phyloP scores from a whole-genome alignment of 768 basidiomycete species.

The Lyophyllum semitale region DNA sequence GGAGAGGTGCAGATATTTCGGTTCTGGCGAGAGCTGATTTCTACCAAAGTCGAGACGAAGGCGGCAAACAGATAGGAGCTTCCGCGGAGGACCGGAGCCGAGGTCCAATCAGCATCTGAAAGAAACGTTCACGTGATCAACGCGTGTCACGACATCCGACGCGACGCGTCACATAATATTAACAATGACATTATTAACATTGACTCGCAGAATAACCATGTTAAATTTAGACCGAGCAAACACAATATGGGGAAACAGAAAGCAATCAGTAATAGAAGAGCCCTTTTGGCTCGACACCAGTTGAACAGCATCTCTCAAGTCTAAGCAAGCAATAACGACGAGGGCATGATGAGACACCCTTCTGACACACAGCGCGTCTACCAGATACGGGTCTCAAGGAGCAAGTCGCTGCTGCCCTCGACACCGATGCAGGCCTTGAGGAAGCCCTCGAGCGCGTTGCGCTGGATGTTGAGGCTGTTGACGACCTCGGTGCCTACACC shows the following conservation, averaged over 20 bases:
- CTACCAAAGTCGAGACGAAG: no score
- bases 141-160: no score
- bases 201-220: no score
- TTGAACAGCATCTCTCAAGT: neutral
- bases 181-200: no score
- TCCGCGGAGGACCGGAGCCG: no score
- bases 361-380: slow-evolving; percentile 36
- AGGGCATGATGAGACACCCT: slow-evolving; percentile 12
- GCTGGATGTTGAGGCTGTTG: slow-evolving; percentile 93
- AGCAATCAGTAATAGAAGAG: neutral
- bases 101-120: no score
- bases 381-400: slow-evolving; percentile 90
- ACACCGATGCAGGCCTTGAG: slow-evolving; percentile 93
- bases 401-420: slow-evolving; percentile 79
- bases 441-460: slow-evolving; percentile 91
- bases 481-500: slow-evolving; percentile 81
- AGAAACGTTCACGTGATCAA: no score
- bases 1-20: no score
- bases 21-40: no score
- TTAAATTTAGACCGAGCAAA: no score
- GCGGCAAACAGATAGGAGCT: no score
- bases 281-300: slow-evolving; percentile 8
- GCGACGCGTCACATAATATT: no score
- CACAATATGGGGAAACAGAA: neutral
- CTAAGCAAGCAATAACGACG: neutral